phyloP scores from a whole-genome alignment of 352 stramenopile species.

The Phytopythium delawarense region DNA sequence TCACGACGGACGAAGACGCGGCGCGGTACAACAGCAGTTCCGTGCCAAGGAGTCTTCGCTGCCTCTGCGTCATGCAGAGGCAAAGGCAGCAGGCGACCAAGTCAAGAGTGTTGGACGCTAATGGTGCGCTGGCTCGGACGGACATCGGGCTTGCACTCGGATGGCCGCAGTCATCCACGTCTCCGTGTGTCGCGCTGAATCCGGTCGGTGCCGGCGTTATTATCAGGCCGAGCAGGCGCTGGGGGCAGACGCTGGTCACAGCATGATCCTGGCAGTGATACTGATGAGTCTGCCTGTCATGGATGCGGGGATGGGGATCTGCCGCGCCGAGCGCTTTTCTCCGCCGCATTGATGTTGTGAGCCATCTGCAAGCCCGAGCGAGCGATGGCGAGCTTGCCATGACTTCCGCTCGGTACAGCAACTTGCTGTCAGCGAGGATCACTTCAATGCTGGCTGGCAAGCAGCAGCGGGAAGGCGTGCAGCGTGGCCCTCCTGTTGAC shows the following conservation, averaged over 20 bases:
- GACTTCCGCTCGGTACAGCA: background rate
- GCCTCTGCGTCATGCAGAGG: no score
- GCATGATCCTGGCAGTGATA: background rate
- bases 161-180: background rate
- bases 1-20: conserved; percentile 4
- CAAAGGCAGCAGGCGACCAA: no score
- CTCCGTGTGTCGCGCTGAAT: background rate
- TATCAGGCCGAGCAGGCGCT: background rate
- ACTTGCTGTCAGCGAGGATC: background rate
- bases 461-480: background rate
- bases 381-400: background rate
- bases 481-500: background rate
- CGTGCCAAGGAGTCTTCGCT: no score
- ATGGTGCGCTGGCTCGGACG: no score
- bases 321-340: background rate
- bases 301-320: background rate
- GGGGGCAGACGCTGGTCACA: background rate
- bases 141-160: no score
- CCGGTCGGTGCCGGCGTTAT: background rate
- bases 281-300: background rate
- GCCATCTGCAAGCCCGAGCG: background rate
- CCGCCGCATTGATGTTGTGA: background rate
- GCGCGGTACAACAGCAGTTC: background rate
- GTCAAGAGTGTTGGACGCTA: no score
- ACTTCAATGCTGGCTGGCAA: background rate